A percentile compares a stretch with the other conserved stretches of the same genome.
Conservation (phyloP, 2,329 filamentous ascomycete species). For the Cladophialophora yegresii region DNA sequence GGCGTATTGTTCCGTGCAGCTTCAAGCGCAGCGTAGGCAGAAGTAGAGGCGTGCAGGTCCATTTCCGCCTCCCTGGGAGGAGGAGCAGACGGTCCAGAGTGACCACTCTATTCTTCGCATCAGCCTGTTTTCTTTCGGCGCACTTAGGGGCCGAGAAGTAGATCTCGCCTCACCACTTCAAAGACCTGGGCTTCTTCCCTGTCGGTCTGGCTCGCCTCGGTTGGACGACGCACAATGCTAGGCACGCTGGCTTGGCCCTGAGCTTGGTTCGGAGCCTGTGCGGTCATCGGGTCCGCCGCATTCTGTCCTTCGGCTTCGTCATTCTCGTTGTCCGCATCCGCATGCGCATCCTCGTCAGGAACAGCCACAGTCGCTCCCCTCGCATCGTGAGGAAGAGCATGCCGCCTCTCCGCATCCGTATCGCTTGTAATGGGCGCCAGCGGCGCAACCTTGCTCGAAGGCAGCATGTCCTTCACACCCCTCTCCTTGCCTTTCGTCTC, state of each 20-base stretch:
- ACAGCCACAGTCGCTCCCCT: not conserved
- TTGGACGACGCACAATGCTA: slow-evolving; percentile 31
- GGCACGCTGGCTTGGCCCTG: slow-evolving; percentile 12
- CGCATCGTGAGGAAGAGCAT: slow-evolving; percentile 10
- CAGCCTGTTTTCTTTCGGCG: slow-evolving; percentile 9
- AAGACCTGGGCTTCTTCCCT: slow-evolving; percentile 47
- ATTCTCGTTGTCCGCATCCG: slow-evolving; percentile 23
- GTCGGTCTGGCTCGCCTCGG: slow-evolving; percentile 29
- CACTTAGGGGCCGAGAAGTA: slow-evolving; percentile 48
- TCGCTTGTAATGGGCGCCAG: slow-evolving; percentile 36
- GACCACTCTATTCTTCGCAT: slow-evolving; percentile 7
- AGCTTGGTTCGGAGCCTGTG: not conserved
- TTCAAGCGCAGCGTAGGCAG: slow-evolving; percentile 6
- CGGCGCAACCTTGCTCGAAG: slow-evolving; percentile 19
- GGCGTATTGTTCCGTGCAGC: slow-evolving; percentile 3
- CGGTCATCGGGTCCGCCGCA: slow-evolving; percentile 8
- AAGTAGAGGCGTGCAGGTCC: not conserved
- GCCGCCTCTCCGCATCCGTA: slow-evolving; percentile 40
- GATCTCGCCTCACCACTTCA: slow-evolving; percentile 54
- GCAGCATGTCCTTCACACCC: slow-evolving; percentile 22
- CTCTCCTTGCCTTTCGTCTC: slow-evolving; percentile 27
- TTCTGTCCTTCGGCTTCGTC: slow-evolving; percentile 10
- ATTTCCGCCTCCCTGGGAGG: not conserved
- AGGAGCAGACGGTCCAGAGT: not conserved
- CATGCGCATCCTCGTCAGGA: slow-evolving; percentile 17